Conservation (phyloP, 2,329 filamentous ascomycete genomes). For the Fusarium guadeloupense region DNA sequence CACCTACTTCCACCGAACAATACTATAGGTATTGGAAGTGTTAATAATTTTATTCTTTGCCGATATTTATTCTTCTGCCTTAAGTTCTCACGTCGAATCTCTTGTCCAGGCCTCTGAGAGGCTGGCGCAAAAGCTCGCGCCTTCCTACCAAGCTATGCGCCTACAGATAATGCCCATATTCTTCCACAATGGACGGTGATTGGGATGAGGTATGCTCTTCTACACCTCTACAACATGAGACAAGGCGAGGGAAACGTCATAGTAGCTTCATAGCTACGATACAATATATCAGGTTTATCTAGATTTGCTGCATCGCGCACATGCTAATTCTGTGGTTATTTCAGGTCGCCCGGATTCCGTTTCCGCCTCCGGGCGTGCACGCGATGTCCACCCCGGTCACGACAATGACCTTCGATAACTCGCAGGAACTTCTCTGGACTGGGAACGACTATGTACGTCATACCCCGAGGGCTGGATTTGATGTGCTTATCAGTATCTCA, state of each 20-base stretch:
- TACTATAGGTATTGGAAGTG: background rate
- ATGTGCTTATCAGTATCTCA: constrained; percentile 53
- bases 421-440: constrained; percentile 90
- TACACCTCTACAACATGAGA: background rate
- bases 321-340: constrained; percentile 16
- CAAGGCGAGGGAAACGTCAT: background rate
- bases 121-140: constrained; percentile 16
- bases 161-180: constrained; percentile 49
- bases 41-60: background rate
- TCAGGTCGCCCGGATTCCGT: constrained; percentile 81
- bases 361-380: constrained; percentile 79
- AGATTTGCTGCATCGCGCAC: background rate
- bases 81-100: background rate
- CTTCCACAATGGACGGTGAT: constrained; percentile 69
- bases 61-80: background rate
- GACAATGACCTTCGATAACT: constrained; percentile 87
- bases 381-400: constrained; percentile 76
- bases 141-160: constrained; percentile 45
- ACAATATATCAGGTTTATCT: background rate
- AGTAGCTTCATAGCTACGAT: too few species aligned
- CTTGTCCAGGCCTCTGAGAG: constrained; percentile 16
- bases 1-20: constrained; percentile 18
- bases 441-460: constrained; percentile 85
- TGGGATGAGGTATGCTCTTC: constrained; percentile 69
- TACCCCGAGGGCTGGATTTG: background rate